Evolutionary conservation across 208 protist species (phyloP).

Genomic region (Wallacemonas sp.): DNA sequence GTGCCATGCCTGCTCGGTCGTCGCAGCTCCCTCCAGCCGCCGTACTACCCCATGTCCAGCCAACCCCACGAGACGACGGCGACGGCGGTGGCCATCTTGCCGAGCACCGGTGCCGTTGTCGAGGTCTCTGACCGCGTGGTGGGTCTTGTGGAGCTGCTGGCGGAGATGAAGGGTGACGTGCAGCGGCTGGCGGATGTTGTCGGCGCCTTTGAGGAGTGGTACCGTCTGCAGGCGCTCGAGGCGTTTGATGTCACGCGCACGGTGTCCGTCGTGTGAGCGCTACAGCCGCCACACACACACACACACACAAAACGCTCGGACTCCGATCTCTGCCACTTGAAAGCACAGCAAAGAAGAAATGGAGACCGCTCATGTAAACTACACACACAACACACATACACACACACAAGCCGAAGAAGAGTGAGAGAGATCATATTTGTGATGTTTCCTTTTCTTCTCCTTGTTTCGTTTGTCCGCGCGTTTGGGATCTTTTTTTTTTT

Average conservation of each 20-base stretch:
- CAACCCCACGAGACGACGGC: not conserved
- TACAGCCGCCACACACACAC: too few relatives aligned
- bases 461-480: too few relatives aligned
- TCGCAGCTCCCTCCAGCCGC: conserved; percentile 6
- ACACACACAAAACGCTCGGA: too few relatives aligned
- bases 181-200: conserved; percentile 51
- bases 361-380: too few relatives aligned
- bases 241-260: conserved; percentile 31
- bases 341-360: too few relatives aligned
- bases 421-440: too few relatives aligned
- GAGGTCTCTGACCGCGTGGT: conserved; percentile 7
- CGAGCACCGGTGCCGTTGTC: not conserved
- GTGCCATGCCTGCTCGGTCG: conserved; percentile 19
- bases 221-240: conserved; percentile 68
- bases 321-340: too few relatives aligned
- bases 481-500: too few relatives aligned
- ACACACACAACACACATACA: too few relatives aligned
- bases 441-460: too few relatives aligned
- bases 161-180: conserved; percentile 30
- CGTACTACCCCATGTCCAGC: conserved; percentile 5
- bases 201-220: conserved; percentile 79
- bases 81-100: not conserved
- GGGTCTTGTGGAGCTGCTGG: conserved; percentile 48
- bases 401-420: too few relatives aligned
- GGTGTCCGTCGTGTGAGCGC: not conserved